Conservation (phyloP, 768 basidiomycete genomes). For the Mycena venus region DNA sequence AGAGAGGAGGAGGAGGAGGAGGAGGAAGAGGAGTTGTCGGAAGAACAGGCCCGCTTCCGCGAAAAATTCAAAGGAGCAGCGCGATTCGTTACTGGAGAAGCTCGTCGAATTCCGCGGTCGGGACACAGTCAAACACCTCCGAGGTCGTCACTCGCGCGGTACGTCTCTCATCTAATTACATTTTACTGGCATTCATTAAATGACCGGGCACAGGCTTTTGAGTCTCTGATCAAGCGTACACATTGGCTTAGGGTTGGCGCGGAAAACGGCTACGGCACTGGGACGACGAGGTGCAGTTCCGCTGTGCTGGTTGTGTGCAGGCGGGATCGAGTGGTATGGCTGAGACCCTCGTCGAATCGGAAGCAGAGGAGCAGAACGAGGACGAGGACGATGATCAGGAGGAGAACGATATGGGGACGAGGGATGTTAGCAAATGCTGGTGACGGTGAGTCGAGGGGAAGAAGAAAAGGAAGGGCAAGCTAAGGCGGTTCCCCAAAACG, state of each 20-base stretch:
- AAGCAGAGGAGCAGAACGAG: slow-evolving; percentile 53
- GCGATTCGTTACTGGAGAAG: slow-evolving; percentile 81
- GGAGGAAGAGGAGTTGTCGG: slow-evolving; percentile 63
- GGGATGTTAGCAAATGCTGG: slow-evolving; percentile 40
- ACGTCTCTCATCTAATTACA: slow-evolving; percentile 44
- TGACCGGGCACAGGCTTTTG: slow-evolving; percentile 78
- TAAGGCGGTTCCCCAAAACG: slow-evolving; percentile 38
- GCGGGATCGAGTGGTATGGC: slow-evolving; percentile 89
- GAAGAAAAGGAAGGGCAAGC: slow-evolving; percentile 44
- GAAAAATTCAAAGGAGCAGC: slow-evolving; percentile 73
- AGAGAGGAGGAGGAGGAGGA: slow-evolving; percentile 50
- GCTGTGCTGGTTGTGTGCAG: slow-evolving; percentile 91
- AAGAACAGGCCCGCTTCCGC: slow-evolving; percentile 67
- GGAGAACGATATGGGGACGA: slow-evolving; percentile 47
- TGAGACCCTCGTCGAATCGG: slow-evolving; percentile 64
- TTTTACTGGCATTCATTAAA: neutral
- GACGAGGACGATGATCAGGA: slow-evolving; percentile 54
- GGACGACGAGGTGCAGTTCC: slow-evolving; percentile 90
- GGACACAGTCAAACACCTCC: slow-evolving; percentile 85
- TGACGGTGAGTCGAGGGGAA: slow-evolving; percentile 39
- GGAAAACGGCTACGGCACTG: slow-evolving; percentile 67
- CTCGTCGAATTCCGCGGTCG: slow-evolving; percentile 86
- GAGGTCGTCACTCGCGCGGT: slow-evolving; percentile 89
- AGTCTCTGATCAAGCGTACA: slow-evolving; percentile 84
- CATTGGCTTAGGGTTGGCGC: slow-evolving; percentile 76